phyloP scores from a whole-genome alignment of 192 early-diverging fungal species.

The Thoreauomyces humboldtii region DNA sequence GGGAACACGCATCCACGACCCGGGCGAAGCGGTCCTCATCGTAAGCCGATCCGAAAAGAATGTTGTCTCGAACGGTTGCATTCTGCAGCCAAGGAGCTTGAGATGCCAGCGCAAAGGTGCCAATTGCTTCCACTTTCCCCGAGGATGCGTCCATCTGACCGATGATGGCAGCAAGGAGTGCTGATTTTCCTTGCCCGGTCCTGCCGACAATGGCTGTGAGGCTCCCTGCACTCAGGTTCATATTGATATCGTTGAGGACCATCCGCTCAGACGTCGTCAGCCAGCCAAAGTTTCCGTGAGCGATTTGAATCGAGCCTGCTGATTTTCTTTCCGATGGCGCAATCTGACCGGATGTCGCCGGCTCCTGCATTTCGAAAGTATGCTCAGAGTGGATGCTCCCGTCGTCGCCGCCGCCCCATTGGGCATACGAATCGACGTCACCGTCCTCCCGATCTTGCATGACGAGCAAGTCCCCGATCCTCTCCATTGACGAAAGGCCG shows the following conservation, averaged over 20 bases:
- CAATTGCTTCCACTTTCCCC: background rate
- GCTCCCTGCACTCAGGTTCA: background rate
- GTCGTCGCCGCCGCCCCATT: too few species aligned
- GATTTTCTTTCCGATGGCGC: too few species aligned
- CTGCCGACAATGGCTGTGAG: slow-evolving; percentile 38
- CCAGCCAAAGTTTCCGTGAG: background rate
- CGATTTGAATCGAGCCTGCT: too few species aligned
- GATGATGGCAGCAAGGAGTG: slow-evolving; percentile 52
- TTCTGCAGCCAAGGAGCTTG: slow-evolving; percentile 86
- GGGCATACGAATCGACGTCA: too few species aligned
- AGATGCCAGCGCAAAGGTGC: slow-evolving; percentile 64
- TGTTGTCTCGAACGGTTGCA: slow-evolving; percentile 57
- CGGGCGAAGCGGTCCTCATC: slow-evolving; percentile 31
- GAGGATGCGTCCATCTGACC: slow-evolving; percentile 40
- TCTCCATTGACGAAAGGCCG: background rate
- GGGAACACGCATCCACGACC: slow-evolving; percentile 13
- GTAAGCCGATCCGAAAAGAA: slow-evolving; percentile 65
- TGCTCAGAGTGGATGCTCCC: too few species aligned
- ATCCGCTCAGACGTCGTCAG: background rate
- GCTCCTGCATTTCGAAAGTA: too few species aligned
- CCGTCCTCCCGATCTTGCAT: background rate
- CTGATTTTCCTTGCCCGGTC: slow-evolving; percentile 52
- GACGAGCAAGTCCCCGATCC: slow-evolving; percentile 2
- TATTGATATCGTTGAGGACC: background rate
- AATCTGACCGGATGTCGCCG: too few species aligned